phyloP scores from a whole-genome alignment of 2,329 filamentous ascomycete genomes.

The Dendrostoma leiphaemia region DNA sequence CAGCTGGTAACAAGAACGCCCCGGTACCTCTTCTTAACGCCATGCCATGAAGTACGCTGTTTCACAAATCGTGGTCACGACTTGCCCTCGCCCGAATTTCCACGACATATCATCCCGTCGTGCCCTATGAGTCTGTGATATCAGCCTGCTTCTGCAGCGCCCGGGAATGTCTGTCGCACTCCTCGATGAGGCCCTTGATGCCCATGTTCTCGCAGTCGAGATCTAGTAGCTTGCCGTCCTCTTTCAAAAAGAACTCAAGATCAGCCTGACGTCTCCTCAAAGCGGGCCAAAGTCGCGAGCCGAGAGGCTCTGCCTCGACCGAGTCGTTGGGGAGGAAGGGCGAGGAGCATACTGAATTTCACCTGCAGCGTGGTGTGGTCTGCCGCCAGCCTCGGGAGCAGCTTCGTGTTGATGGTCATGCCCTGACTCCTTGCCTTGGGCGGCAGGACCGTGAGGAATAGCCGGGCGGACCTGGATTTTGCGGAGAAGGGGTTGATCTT shows the following conservation, averaged over 20 bases:
- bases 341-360: constrained; percentile 72
- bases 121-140: constrained; percentile 46
- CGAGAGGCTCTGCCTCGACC: too few relatives aligned
- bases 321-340: constrained; percentile 2
- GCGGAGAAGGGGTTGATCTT: constrained; percentile 90
- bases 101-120: too few relatives aligned
- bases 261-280: neutral
- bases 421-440: constrained; percentile 69
- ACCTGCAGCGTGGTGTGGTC: constrained; percentile 69
- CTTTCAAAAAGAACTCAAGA: constrained; percentile 39
- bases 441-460: constrained; percentile 84
- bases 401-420: constrained; percentile 75
- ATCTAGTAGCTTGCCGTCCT: constrained; percentile 89
- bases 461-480: constrained; percentile 75
- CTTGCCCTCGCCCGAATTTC: neutral
- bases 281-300: too few relatives aligned
- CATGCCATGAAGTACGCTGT: too few relatives aligned
- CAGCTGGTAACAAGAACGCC: too few relatives aligned
- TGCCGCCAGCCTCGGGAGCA: constrained; percentile 69
- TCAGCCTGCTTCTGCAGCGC: constrained; percentile 80
- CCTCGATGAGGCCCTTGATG: constrained; percentile 82
- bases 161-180: constrained; percentile 87
- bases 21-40: too few relatives aligned
- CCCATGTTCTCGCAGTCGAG: constrained; percentile 78
- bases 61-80: too few relatives aligned